These are phyloP conservation scores for Plasmodium malariae DNA, from an alignment of 169 alveolate species.

Conservation along the genomic window DNA sequence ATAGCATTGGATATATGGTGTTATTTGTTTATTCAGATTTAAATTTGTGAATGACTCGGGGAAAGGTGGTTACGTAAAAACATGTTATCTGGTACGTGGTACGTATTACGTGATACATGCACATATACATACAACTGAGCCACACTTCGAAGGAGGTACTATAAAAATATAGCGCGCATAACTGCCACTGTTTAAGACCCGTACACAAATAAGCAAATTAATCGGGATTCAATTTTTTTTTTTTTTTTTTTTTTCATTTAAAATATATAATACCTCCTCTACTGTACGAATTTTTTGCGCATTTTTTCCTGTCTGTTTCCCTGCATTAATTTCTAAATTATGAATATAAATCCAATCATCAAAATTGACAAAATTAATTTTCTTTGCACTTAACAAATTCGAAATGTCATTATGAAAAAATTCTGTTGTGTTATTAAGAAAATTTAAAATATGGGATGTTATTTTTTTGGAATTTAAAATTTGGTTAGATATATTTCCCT, in stretches of 20 bases:
- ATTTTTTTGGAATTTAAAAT: conserved; percentile 28
- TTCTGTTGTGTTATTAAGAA: conserved; percentile 25
- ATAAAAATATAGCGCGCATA: background rate
- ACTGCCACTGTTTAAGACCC: background rate
- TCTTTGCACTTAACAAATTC: conserved; percentile 25
- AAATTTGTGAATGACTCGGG: too few relatives aligned
- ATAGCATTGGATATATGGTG: too few relatives aligned
- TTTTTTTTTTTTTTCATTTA: conserved; percentile 19
- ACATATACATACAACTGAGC: too few relatives aligned
- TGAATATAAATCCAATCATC: conserved; percentile 67
- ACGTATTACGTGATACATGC: too few relatives aligned
- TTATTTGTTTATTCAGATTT: too few relatives aligned
- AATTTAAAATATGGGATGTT: conserved; percentile 22
- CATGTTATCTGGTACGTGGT: too few relatives aligned
- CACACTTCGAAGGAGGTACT: too few relatives aligned
- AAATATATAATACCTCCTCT: conserved; percentile 9
- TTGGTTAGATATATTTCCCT: conserved; percentile 71
- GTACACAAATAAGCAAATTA: background rate
- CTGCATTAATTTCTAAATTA: conserved; percentile 13
- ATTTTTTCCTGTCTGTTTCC: conserved; percentile 5
- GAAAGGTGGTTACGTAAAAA: too few relatives aligned
- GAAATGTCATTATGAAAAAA: conserved; percentile 50
- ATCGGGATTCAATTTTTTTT: background rate
- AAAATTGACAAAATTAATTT: conserved; percentile 23
- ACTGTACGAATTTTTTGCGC: conserved; percentile 28